Evolutionary conservation across 2,329 filamentous ascomycete genomes (phyloP).

Genomic region (Microdochium bolleyi): DNA sequence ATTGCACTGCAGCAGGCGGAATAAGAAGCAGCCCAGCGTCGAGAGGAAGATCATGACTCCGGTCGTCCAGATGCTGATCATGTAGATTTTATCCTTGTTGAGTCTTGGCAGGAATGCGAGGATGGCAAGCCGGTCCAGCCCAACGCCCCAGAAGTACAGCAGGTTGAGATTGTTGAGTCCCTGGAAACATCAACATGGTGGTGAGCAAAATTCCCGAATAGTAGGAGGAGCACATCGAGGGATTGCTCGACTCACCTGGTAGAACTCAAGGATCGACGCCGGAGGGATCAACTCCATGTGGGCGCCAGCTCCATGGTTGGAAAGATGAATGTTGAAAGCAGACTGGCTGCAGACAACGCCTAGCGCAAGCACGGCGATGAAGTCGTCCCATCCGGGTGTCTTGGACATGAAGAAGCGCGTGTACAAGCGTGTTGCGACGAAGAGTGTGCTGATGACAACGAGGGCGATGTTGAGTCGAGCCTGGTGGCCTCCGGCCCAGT

Average conservation of each 20-base stretch:
- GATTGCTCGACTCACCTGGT: not conserved
- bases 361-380: conserved; percentile 9
- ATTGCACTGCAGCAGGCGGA: too few species aligned
- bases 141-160: conserved; percentile 22
- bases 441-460: conserved; percentile 17
- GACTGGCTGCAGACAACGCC: conserved; percentile 9
- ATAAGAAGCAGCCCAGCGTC: not conserved
- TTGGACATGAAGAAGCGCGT: conserved; percentile 20
- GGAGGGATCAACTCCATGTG: not conserved
- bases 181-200: conserved; percentile 5
- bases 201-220: conserved; percentile 4
- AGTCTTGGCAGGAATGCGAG: conserved; percentile 25
- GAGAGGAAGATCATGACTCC: not conserved
- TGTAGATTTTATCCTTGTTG: conserved; percentile 12
- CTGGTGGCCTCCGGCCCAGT: too few species aligned
- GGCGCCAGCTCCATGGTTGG: not conserved
- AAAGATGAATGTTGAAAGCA: not conserved
- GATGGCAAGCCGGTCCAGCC: conserved; percentile 22
- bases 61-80: not conserved
- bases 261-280: not conserved
- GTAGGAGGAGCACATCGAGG: too few species aligned
- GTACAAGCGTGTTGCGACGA: conserved; percentile 17
- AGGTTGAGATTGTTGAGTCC: conserved; percentile 2
- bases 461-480: conserved; percentile 7
- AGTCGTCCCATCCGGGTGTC: conserved; percentile 19